Base-by-base conservation (phyloP, 352 stramenopile species). In the Pythium scleroteichum region DNA sequence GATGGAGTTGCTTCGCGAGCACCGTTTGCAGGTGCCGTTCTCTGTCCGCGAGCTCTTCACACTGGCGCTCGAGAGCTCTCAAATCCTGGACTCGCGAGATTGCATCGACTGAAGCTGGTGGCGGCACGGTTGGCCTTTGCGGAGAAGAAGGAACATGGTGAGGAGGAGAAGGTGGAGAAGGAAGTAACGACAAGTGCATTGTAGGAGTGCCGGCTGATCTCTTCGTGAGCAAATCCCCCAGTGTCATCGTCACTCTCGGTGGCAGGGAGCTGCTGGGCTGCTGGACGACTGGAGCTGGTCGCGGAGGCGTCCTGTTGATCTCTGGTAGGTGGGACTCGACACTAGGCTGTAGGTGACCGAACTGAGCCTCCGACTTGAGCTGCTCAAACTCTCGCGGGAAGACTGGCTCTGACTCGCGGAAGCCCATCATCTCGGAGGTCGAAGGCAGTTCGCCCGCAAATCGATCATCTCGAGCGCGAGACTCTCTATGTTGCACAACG, bases 371-470 rank as follows among this genome's bases (percentile, higher is more conserved):
- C 33, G 33, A 39, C 33, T 39, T 14, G 33, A 39, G 33, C 33
- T 39, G 14, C 14, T 39, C 8, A 39, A 39, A 29, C 3, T 19
- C 4, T 26, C 39, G 53, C 7, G 42, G 47, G 24, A 5, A 6
- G 29, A 52, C 8, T 38, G 53, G 39, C 38, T 19, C 29, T 8
- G 47, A 35, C 9, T 70, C 54, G 1, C 59, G 26, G 29, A 80
- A 75, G 16, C 52, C 38, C 22, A 80, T 59, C 72, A 80, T 80
- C 58, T 77, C 69, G 1, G 72, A 80, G 6, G 69, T 80, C n/a
- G 72, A 77, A 8, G 72, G 72, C 0, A 80, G 65, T 23, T 79
- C 71, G 5, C 32, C 39, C n/a, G 54, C 20, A 23, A 29, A 27
- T 48, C 51, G 8, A 12, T 52, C 23, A 1, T 56, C 46, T n/a